Percentiles rank a stretch among this genome's conserved stretches.
Conservation (phyloP, 148 eudicot species). For the Diospyros lotus region DNA sequence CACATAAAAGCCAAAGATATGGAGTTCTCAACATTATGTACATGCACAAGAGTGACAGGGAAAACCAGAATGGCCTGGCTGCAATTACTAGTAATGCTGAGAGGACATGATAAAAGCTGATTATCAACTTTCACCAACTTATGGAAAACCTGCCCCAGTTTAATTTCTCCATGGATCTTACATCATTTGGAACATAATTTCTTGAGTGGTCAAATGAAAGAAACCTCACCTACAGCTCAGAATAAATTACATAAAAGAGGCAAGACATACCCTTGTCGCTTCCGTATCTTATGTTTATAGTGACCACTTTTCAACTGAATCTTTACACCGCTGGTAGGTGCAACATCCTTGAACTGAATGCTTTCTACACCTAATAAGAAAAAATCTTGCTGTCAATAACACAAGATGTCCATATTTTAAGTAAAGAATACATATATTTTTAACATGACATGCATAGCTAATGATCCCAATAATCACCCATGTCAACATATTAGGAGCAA, state of each 20-base stretch:
- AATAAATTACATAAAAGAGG: conserved; percentile 1
- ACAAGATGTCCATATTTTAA: not conserved
- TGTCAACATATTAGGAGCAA: not conserved
- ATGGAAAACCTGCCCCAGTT: no score
- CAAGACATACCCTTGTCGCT: conserved; percentile 62
- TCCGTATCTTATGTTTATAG: conserved; percentile 42
- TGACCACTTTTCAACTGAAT: conserved; percentile 28
- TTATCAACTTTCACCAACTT: no score
- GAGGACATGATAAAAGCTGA: no score
- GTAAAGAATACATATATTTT: not conserved
- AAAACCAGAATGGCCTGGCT: no score
- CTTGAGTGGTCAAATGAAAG: no score
- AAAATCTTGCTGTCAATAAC: not conserved
- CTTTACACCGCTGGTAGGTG: conserved; percentile 54
- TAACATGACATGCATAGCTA: not conserved
- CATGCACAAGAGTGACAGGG: no score
- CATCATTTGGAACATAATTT: no score
- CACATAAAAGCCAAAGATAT: no score
- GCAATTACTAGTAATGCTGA: no score
- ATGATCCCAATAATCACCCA: no score
- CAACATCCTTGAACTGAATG: conserved; percentile 42
- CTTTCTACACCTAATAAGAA: conserved; percentile 44
- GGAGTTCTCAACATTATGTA: no score
- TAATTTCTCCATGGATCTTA: no score
- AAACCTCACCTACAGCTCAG: not conserved